Conservation (phyloP, 306 rosid genomes). For the Gastrolobium bilobum region DNA sequence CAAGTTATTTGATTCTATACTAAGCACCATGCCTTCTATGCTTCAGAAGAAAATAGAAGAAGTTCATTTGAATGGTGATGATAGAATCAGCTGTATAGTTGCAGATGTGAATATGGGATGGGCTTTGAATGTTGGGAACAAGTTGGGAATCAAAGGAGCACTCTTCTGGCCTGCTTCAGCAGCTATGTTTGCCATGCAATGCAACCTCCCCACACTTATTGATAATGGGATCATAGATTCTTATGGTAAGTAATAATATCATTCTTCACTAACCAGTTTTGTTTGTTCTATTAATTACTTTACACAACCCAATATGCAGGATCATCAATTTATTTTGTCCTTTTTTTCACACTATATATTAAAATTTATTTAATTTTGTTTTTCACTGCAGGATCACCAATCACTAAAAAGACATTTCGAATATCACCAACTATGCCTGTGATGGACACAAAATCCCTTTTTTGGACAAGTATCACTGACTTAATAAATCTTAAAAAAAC, state of each 20-base stretch:
- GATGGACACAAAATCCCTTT: too few relatives aligned
- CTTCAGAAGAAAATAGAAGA: conserved; percentile 50
- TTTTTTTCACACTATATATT: too few relatives aligned
- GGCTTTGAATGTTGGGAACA: too few relatives aligned
- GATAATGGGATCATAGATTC: not conserved
- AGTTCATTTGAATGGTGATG: not conserved
- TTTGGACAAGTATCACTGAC: not conserved
- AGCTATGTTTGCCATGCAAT: conserved; percentile 7
- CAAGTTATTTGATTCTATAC: too few relatives aligned
- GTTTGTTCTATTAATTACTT: too few relatives aligned
- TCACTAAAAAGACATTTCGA: not conserved
- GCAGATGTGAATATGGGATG: not conserved
- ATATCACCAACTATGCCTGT: too few relatives aligned
- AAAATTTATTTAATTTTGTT: not conserved
- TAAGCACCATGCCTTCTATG: too few relatives aligned
- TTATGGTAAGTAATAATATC: conserved; percentile 38
- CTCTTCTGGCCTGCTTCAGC: not conserved
- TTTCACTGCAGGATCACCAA: conserved; percentile 26
- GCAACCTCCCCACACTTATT: conserved; percentile 29
- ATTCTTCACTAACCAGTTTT: not conserved
- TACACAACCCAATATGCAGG: too few relatives aligned
- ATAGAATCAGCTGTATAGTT: not conserved
- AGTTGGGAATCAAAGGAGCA: too few relatives aligned
- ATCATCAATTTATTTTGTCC: too few relatives aligned
- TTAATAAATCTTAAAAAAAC: not conserved